Evolutionary conservation across 768 basidiomycete species (phyloP).

Genomic region (Candolleomyces eurysporus): DNA sequence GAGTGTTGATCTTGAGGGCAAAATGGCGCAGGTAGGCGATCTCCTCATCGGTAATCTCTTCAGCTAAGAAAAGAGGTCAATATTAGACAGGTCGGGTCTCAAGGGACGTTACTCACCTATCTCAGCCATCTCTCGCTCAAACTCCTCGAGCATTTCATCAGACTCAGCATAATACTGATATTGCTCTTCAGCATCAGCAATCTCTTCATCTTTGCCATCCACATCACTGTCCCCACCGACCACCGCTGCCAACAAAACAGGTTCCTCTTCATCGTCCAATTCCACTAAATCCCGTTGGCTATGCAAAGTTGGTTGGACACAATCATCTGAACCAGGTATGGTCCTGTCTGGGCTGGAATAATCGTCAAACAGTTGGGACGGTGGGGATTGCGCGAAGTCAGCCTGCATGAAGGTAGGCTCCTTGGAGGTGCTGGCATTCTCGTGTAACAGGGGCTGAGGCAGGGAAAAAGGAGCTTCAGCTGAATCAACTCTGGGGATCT

Average conservation of each 20-base stretch:
- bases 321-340: too few relatives aligned
- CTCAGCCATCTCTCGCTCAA: neutral
- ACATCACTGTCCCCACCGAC: neutral
- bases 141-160: neutral
- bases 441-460: too few relatives aligned
- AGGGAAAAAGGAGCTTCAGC: too few relatives aligned
- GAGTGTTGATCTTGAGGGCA: neutral
- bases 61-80: neutral
- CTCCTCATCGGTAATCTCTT: neutral
- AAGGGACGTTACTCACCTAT: neutral
- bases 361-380: too few relatives aligned
- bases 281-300: neutral
- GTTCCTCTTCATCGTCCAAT: neutral
- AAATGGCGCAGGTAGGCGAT: neutral
- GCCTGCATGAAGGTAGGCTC: too few relatives aligned
- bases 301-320: neutral
- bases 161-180: neutral
- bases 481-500: too few relatives aligned
- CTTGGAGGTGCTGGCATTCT: too few relatives aligned
- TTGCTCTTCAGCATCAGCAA: neutral
- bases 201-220: neutral
- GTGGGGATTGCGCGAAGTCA: too few relatives aligned
- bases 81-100: too few relatives aligned
- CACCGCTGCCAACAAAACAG: neutral
- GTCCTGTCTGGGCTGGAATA: too few relatives aligned